These are phyloP conservation scores for Tolypocladium tropicale DNA, from an alignment of 2,329 filamentous ascomycete genomes.

Conservation along the genomic window DNA sequence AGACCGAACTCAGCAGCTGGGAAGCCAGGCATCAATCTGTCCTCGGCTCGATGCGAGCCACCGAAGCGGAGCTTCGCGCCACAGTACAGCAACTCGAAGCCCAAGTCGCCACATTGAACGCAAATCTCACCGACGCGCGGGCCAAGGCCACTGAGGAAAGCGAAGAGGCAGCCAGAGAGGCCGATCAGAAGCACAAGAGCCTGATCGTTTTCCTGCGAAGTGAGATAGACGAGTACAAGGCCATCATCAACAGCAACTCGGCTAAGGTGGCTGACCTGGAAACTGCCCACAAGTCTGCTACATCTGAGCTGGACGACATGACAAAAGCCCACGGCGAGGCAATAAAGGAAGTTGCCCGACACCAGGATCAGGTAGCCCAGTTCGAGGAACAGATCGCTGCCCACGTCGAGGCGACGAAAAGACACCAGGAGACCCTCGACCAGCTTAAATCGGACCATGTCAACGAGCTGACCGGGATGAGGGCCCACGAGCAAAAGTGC, in stretches of 20 bases:
- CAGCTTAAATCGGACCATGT: slow-evolving; percentile 39
- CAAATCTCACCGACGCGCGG: slow-evolving; percentile 34
- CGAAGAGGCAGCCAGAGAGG: slow-evolving; percentile 34
- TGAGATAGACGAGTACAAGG: slow-evolving; percentile 75
- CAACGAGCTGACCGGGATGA: slow-evolving; percentile 38
- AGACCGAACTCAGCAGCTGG: slow-evolving; percentile 65
- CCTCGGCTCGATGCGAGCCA: slow-evolving; percentile 59
- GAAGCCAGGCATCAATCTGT: slow-evolving; percentile 64
- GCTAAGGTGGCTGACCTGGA: slow-evolving; percentile 66
- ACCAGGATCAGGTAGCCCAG: slow-evolving; percentile 37
- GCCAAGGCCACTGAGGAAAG: slow-evolving; percentile 25
- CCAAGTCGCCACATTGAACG: slow-evolving; percentile 42
- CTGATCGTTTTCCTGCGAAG: slow-evolving; percentile 52
- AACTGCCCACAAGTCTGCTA: slow-evolving; percentile 54
- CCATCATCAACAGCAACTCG: slow-evolving; percentile 58
- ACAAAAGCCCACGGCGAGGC: slow-evolving; percentile 47
- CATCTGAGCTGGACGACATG: slow-evolving; percentile 58
- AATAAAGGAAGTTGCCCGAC: slow-evolving; percentile 30
- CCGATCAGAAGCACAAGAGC: slow-evolving; percentile 44
- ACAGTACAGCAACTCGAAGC: slow-evolving; percentile 66
- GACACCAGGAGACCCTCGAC: slow-evolving; percentile 40
- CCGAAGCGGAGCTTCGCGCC: slow-evolving; percentile 60
- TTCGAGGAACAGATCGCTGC: slow-evolving; percentile 50
- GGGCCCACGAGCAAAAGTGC: slow-evolving; percentile 38
- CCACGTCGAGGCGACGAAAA: slow-evolving; percentile 47